Percentiles rank a stretch among this genome's conserved stretches.
Conservation (phyloP, 345 rosid species). For the Brassica rapa region DNA sequence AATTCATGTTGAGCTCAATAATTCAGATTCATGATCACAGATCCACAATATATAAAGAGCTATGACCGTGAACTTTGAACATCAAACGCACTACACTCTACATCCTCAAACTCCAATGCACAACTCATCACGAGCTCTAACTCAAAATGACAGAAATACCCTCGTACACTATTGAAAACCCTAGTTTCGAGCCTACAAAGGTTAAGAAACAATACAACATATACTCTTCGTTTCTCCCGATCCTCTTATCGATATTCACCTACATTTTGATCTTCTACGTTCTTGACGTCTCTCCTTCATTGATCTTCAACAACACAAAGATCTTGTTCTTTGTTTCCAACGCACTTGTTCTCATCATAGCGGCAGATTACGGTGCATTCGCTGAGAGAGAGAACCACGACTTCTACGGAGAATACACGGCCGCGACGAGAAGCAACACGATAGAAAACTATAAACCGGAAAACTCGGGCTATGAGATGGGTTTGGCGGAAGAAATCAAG, state of each 20-base stretch:
- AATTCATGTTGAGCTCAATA: background rate
- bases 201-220: slow-evolving; percentile 17
- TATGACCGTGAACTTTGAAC: background rate
- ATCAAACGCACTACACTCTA: slow-evolving; percentile 13
- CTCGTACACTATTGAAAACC: slow-evolving; percentile 19
- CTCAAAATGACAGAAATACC: slow-evolving; percentile 29
- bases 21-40: slow-evolving; percentile 14
- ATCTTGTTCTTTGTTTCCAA: slow-evolving; percentile 35
- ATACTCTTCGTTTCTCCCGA: slow-evolving; percentile 22
- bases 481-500: background rate
- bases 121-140: slow-evolving; percentile 4
- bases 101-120: slow-evolving; percentile 22
- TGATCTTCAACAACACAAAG: slow-evolving; percentile 31
- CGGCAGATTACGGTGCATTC: slow-evolving; percentile 36
- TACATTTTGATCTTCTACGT: slow-evolving; percentile 32
- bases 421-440: slow-evolving; percentile 8
- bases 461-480: background rate
- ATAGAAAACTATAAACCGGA: slow-evolving; percentile 1
- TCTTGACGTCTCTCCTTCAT: slow-evolving; percentile 23
- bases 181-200: slow-evolving; percentile 25
- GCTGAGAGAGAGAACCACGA: slow-evolving; percentile 16
- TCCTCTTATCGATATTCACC: slow-evolving; percentile 18
- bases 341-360: slow-evolving; percentile 35
- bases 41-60: slow-evolving; percentile 27
- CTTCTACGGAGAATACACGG: slow-evolving; percentile 22